phyloP scores from a whole-genome alignment of 495 filamentous ascomycete species.

The Trichoderma asperelloides region DNA sequence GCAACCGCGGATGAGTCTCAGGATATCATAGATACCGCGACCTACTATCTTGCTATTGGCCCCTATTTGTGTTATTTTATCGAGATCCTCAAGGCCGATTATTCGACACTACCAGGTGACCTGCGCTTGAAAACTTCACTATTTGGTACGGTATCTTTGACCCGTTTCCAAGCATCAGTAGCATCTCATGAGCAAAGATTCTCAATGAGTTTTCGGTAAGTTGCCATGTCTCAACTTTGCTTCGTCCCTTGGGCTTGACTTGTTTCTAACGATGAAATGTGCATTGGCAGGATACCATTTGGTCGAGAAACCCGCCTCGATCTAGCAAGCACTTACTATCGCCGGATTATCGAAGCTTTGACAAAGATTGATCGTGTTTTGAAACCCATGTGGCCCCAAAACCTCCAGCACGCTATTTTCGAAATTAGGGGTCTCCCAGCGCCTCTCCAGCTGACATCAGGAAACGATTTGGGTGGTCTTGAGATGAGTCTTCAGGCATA shows the following conservation, averaged over 20 bases:
- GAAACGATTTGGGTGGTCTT: conserved; percentile 72
- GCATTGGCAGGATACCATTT: conserved; percentile 49
- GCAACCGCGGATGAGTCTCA: conserved; percentile 39
- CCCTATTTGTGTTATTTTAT: conserved; percentile 75
- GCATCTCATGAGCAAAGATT: conserved; percentile 70
- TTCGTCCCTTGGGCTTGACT: neutral
- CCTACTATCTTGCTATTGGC: conserved; percentile 81
- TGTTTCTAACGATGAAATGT: conserved; percentile 14
- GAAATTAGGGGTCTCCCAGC: conserved; percentile 52
- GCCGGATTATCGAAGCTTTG: conserved; percentile 66
- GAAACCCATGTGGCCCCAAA: conserved; percentile 73
- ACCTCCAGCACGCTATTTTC: conserved; percentile 58
- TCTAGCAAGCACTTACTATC: conserved; percentile 69
- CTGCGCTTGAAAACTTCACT: conserved; percentile 33
- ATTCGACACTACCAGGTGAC: conserved; percentile 41
- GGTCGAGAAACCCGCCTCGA: conserved; percentile 54
- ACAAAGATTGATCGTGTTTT: conserved; percentile 67
- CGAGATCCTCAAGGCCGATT: conserved; percentile 44
- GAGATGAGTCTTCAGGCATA: conserved; percentile 81
- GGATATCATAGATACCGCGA: conserved; percentile 68
- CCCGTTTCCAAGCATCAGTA: conserved; percentile 27
- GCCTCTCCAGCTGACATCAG: conserved; percentile 39
- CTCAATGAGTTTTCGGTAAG: conserved; percentile 72
- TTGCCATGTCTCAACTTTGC: neutral
- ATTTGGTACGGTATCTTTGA: conserved; percentile 70